phyloP scores from a whole-genome alignment of 768 basidiomycete genomes.

The Cyathus striatus region DNA sequence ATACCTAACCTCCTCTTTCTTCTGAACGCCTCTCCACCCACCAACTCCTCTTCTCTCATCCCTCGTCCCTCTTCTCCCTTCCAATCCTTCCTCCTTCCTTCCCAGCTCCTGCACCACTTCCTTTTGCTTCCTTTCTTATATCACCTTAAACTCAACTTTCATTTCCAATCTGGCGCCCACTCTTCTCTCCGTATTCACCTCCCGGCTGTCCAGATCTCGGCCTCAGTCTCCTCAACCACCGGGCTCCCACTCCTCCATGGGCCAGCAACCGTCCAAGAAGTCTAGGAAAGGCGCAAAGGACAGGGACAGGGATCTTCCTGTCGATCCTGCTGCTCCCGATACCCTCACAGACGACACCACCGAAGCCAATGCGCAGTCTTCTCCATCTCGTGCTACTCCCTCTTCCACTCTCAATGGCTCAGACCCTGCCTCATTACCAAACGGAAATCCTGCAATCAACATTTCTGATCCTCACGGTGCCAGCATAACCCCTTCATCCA shows the following conservation, averaged over 20 bases:
- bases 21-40: slow-evolving; percentile 12
- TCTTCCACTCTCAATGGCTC: slow-evolving; percentile 26
- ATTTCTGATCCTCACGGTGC: slow-evolving; percentile 38
- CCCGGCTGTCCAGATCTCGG: slow-evolving; percentile 67
- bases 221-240: slow-evolving; percentile 65
- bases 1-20: too few relatives aligned
- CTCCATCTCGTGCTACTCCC: slow-evolving; percentile 40
- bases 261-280: slow-evolving; percentile 84
- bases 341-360: slow-evolving; percentile 32
- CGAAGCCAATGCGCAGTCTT: slow-evolving; percentile 33
- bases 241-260: slow-evolving; percentile 56
- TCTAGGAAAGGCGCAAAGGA: slow-evolving; percentile 67
- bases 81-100: slow-evolving; percentile 9
- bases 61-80: slow-evolving; percentile 9
- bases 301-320: slow-evolving; percentile 51
- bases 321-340: slow-evolving; percentile 32
- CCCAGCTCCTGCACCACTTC: slow-evolving; percentile 9
- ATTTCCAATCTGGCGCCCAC: slow-evolving; percentile 74
- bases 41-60: not conserved
- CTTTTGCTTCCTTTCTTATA: too few relatives aligned
- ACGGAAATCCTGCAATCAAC: slow-evolving; percentile 39
- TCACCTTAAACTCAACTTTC: too few relatives aligned
- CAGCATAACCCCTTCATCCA: slow-evolving; percentile 17
- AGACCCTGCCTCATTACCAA: slow-evolving; percentile 33
- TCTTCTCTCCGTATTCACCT: slow-evolving; percentile 70